Evolutionary conservation across 2,329 filamentous ascomycete species (phyloP).

Genomic region (Fusarium phyllophilum): DNA sequence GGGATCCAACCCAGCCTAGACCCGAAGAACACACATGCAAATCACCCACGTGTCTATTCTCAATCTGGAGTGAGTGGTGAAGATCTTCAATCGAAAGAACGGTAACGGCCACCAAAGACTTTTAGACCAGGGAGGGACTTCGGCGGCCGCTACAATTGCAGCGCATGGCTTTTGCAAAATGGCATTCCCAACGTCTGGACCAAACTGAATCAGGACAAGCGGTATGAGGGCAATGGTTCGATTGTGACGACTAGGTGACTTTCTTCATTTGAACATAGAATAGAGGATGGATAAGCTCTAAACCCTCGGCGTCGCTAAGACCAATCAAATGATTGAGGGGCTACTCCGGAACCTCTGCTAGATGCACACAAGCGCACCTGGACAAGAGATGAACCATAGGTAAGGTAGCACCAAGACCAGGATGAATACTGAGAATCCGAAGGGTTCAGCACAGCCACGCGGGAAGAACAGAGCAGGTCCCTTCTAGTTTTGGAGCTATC

Average conservation of each 20-base stretch:
- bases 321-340: slow-evolving; percentile 22
- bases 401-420: slow-evolving; percentile 14
- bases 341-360: slow-evolving; percentile 3
- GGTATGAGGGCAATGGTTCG: slow-evolving; percentile 37
- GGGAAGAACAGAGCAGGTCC: slow-evolving; percentile 15
- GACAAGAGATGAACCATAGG: not conserved
- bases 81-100: slow-evolving; percentile 29
- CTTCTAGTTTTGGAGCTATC: slow-evolving; percentile 22
- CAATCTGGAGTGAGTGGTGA: slow-evolving; percentile 25
- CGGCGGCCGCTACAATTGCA: slow-evolving; percentile 36
- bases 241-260: slow-evolving; percentile 34
- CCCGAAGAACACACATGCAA: slow-evolving; percentile 21
- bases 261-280: slow-evolving; percentile 19
- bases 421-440: slow-evolving; percentile 11
- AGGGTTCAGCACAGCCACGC: slow-evolving; percentile 35
- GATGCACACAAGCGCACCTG: not conserved
- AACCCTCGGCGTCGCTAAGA: slow-evolving; percentile 2
- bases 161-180: slow-evolving; percentile 32
- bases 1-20: slow-evolving; percentile 6
- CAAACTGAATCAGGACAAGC: slow-evolving; percentile 39
- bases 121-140: slow-evolving; percentile 24
- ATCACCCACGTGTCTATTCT: slow-evolving; percentile 33
- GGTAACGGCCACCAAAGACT: slow-evolving; percentile 16
- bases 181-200: slow-evolving; percentile 32
- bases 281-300: slow-evolving; percentile 12